Evolutionary conservation across 495 filamentous ascomycete genomes (phyloP), one percentile per base, ranked within the genome.

Genomic region (Penicillium bovifimosum): DNA sequence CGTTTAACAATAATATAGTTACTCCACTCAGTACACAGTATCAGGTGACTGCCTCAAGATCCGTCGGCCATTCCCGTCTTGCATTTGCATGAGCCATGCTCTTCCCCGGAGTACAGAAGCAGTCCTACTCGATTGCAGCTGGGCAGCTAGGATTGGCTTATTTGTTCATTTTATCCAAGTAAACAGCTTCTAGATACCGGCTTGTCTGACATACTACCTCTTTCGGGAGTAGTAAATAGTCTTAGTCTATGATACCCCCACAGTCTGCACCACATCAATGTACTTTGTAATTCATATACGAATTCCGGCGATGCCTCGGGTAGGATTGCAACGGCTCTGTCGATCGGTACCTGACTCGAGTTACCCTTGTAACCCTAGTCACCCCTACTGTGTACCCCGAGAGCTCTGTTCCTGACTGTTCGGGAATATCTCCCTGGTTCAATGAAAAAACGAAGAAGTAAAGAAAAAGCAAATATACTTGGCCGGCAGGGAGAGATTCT

Each of bases 41-140:
- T 64, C 64, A 64, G 59, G 64, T 67, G 64, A 67, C 59, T 60
- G 43, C 14, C 10, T 5, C 14, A 35, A 38, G 51, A 57, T 56
- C 59, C 55, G 54, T 52, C 59, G 42, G 56, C 16, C 45, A 41
- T 42, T 52, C 56, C 45, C 52, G 64, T 56, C 56, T 64, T 62
- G 61, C 61, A 62, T 62, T 62, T 64, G 63, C 61, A 62, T 62
- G 41, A 57, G 47, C 56, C 51, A 63, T 58, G 20, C 52, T 41
- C 41, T 62, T 50, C 60, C 60, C 62, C 59, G 45, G 56, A 56
- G 53, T 53, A 45, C 18, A 20, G 42, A 33, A 34, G 33, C 17
- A 43, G 29, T 28, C 27, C 29, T 16, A 29, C 41, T 43, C 13
- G 34, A 36, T 36, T 16, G 7, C 1, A 14, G 20, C 20, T 24